These are phyloP conservation scores for Plenodomus lindquistii DNA, from an alignment of 2,329 filamentous ascomycete species.

Conservation along the genomic window DNA sequence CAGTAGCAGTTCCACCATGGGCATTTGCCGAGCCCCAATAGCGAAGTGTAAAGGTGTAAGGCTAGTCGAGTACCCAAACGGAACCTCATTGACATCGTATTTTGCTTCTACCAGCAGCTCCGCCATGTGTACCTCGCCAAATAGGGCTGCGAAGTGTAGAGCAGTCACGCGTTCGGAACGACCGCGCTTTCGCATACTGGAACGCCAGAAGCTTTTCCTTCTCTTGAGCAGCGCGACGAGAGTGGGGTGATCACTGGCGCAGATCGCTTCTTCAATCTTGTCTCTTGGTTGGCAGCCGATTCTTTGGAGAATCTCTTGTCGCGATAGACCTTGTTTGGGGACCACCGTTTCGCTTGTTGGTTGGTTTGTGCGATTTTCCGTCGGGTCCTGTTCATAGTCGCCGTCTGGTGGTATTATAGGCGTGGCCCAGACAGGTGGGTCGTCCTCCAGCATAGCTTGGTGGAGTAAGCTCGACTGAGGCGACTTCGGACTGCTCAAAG, in stretches of 20 bases:
- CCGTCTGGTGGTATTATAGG: not conserved
- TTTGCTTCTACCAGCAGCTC: slow-evolving; percentile 14
- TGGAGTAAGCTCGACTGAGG: not conserved
- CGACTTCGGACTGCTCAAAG: not conserved
- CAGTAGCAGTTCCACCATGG: slow-evolving; percentile 26
- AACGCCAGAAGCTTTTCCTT: slow-evolving; percentile 24
- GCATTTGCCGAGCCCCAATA: slow-evolving; percentile 26
- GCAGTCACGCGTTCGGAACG: slow-evolving; percentile 26
- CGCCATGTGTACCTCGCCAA: slow-evolving; percentile 31
- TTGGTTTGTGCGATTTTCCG: not conserved
- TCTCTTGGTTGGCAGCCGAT: slow-evolving; percentile 27
- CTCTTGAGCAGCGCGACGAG: slow-evolving; percentile 18
- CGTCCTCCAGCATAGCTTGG: not conserved
- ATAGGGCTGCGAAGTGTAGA: slow-evolving; percentile 29
- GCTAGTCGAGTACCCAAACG: slow-evolving; percentile 26
- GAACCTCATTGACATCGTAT: slow-evolving; percentile 26
- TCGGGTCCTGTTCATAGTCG: not conserved
- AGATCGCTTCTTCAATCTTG: slow-evolving; percentile 26
- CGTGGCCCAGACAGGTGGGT: not conserved
- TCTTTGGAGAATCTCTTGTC: slow-evolving; percentile 22
- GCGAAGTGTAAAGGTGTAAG: slow-evolving; percentile 25
- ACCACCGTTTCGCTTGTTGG: not conserved
- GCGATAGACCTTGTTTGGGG: slow-evolving; percentile 6
- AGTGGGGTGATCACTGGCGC: slow-evolving; percentile 14
- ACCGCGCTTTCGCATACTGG: slow-evolving; percentile 20